These are phyloP conservation scores for Jacaranda mimosifolia DNA, from an alignment of 257 asterid species.

Conservation along the genomic window DNA sequence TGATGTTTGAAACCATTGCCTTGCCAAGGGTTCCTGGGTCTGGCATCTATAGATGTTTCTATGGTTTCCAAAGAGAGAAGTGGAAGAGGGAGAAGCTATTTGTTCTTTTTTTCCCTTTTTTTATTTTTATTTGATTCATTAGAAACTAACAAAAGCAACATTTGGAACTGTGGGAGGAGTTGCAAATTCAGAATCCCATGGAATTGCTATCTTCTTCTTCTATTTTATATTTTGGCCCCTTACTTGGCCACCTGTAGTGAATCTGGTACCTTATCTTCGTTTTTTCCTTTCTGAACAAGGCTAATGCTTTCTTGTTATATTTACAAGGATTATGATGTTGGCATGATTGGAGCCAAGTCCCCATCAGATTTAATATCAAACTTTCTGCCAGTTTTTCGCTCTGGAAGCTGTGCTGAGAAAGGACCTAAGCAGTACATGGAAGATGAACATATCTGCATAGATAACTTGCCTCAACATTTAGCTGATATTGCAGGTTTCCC, in stretches of 20 bases:
- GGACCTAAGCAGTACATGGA: conserved; percentile 97
- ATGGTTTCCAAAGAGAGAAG: too few relatives aligned
- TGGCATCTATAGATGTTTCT: neutral
- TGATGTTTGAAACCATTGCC: too few relatives aligned
- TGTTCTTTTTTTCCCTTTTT: too few relatives aligned
- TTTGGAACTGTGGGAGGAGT: too few relatives aligned
- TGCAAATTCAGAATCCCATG: neutral
- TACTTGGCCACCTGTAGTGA: too few relatives aligned
- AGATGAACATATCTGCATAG: conserved; percentile 89
- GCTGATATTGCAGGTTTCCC: conserved; percentile 58
- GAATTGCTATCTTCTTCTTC: neutral
- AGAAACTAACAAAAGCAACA: too few relatives aligned
- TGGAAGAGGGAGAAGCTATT: too few relatives aligned
- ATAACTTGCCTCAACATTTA: conserved; percentile 69
- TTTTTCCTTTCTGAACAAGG: neutral
- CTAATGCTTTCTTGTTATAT: conserved; percentile 32
- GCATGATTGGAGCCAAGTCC: conserved; percentile 46
- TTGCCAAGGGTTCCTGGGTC: too few relatives aligned
- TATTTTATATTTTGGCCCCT: too few relatives aligned
- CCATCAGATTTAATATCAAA: conserved; percentile 62
- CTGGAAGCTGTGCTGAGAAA: conserved; percentile 94
- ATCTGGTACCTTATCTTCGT: neutral
- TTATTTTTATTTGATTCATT: neutral
- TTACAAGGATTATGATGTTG: conserved; percentile 61
- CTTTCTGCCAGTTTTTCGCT: conserved; percentile 74